Percentiles rank a stretch among this genome's conserved stretches.
phyloP scores from a whole-genome alignment of 768 basidiomycete species.

The Lactarius sp. region DNA sequence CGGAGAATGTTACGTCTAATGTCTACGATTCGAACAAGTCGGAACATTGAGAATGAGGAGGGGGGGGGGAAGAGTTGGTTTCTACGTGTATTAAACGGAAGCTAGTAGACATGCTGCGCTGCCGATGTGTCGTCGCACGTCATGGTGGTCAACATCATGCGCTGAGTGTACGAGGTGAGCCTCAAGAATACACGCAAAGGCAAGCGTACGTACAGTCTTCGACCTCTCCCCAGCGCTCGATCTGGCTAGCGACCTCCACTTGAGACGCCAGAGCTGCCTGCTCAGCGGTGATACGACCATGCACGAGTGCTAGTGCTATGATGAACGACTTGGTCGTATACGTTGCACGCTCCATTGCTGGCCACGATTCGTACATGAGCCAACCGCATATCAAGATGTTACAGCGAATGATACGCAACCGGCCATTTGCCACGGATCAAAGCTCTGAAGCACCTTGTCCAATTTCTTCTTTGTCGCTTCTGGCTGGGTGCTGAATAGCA shows the following conservation, averaged over 20 bases:
- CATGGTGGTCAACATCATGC: slow-evolving; percentile 96
- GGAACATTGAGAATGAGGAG: not conserved
- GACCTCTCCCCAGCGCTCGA: slow-evolving; percentile 98
- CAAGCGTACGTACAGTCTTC: slow-evolving; percentile 79
- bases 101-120: slow-evolving; percentile 61
- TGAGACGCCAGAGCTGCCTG: slow-evolving; percentile 80
- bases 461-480: slow-evolving; percentile 61
- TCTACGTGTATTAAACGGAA: not conserved
- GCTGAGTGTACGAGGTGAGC: slow-evolving; percentile 45
- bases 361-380: not conserved
- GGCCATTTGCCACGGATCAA: slow-evolving; percentile 86
- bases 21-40: not conserved
- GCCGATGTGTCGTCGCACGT: slow-evolving; percentile 81
- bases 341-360: slow-evolving; percentile 89
- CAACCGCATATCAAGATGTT: not conserved
- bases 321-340: slow-evolving; percentile 89
- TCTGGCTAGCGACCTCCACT: slow-evolving; percentile 94
- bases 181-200: not conserved
- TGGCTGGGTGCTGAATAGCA: slow-evolving; percentile 68
- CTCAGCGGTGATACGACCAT: slow-evolving; percentile 70
- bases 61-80: not conserved
- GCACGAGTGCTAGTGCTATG: slow-evolving; percentile 79
- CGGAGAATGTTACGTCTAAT: not conserved
- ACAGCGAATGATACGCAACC: slow-evolving; percentile 42
- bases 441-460: slow-evolving; percentile 47